Conservation (phyloP, 768 basidiomycete species). For the Lactifluus subvellereus region DNA sequence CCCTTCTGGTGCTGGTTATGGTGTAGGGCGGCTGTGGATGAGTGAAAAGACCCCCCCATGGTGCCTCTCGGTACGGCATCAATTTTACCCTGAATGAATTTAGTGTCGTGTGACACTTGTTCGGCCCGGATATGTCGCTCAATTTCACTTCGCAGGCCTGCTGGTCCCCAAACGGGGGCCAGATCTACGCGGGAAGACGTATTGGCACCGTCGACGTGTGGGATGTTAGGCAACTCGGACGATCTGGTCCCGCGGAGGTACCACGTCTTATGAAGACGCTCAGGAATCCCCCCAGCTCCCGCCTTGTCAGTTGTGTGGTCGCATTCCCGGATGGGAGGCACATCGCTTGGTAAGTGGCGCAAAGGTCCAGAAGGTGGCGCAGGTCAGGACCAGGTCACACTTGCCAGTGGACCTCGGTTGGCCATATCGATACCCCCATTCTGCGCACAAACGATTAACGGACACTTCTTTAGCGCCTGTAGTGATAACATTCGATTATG, state of each 20-base stretch:
- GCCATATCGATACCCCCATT: conserved; percentile 10
- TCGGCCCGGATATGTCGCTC: background rate
- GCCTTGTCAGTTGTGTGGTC: conserved; percentile 86
- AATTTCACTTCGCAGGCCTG: conserved; percentile 59
- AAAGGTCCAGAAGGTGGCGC: background rate
- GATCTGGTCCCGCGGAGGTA: conserved; percentile 51
- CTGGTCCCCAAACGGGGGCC: conserved; percentile 85
- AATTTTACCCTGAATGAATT: conserved; percentile 4
- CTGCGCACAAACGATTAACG: background rate
- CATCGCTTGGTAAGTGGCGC: conserved; percentile 68
- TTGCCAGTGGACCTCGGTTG: background rate
- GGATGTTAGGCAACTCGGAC: conserved; percentile 83
- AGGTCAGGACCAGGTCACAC: conserved; percentile 7
- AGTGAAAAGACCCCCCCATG: conserved; percentile 91
- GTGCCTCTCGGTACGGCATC: conserved; percentile 79
- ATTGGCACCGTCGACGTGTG: conserved; percentile 90
- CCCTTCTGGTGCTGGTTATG: conserved; percentile 47
- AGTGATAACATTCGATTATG: conserved; percentile 90
- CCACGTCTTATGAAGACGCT: conserved; percentile 78
- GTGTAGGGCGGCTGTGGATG: conserved; percentile 83
- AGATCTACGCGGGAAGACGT: conserved; percentile 86
- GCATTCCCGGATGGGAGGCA: conserved; percentile 91
- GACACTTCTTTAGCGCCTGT: conserved; percentile 57
- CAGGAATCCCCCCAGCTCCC: conserved; percentile 81
- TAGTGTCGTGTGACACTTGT: conserved; percentile 10